Conservation (phyloP, 345 rosid species). For the Theobroma cacao region DNA sequence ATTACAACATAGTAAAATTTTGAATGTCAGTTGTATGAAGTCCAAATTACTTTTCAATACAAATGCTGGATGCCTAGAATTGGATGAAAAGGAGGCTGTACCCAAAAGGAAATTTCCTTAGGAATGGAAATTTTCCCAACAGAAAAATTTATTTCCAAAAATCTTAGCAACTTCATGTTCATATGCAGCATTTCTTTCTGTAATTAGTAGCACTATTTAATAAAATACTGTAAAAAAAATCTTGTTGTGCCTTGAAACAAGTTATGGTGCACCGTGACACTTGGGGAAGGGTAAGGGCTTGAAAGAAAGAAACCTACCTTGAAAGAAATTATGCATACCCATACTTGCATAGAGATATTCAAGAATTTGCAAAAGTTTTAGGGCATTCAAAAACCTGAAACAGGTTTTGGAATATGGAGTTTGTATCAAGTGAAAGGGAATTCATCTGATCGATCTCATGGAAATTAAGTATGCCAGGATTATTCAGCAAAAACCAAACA, state of each 20-base stretch:
- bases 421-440: no score
- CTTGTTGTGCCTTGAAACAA: background rate
- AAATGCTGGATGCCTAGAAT: background rate
- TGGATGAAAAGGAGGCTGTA: background rate
- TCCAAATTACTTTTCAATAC: background rate
- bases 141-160: background rate
- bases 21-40: background rate
- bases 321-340: no score
- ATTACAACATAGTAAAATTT: background rate
- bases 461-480: no score
- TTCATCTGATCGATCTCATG: no score
- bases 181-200: conserved; percentile 14
- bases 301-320: background rate
- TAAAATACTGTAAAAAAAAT: background rate
- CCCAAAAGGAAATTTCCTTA: background rate
- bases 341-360: no score
- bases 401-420: background rate
- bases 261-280: background rate
- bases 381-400: background rate
- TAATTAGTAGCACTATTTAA: conserved; percentile 1
- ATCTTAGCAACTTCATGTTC: conserved; percentile 14
- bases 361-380: no score
- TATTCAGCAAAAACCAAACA: no score
- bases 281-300: background rate
- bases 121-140: background rate